These are phyloP conservation scores for Soucietia sequanensis DNA, from an alignment of 805 yeast genomes.

Conservation along the genomic window DNA sequence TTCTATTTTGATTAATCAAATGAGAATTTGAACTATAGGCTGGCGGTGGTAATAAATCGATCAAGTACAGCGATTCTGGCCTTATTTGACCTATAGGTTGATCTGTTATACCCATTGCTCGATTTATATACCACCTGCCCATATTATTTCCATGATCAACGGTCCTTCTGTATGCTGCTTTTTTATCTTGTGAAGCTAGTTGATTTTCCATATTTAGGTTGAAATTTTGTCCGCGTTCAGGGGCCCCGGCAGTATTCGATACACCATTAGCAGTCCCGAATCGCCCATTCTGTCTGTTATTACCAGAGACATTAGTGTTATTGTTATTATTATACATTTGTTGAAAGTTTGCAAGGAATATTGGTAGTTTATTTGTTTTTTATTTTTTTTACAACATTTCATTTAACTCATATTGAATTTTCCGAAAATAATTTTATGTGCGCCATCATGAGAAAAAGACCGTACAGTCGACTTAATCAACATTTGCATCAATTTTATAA, in stretches of 20 bases:
- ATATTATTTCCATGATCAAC: conserved; percentile 76
- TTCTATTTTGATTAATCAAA: conserved; percentile 20
- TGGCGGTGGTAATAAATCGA: conserved; percentile 63
- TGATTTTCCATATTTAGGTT: conserved; percentile 42
- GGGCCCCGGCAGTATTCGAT: neutral
- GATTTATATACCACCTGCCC: conserved; percentile 57
- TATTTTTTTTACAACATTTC: too few species aligned
- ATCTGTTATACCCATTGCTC: conserved; percentile 44
- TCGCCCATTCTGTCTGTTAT: too few species aligned
- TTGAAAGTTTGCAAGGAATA: too few species aligned
- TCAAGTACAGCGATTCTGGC: conserved; percentile 66
- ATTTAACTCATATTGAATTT: too few species aligned
- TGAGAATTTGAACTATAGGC: conserved; percentile 47
- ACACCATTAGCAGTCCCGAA: too few species aligned
- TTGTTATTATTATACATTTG: too few species aligned
- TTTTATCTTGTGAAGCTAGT: conserved; percentile 47
- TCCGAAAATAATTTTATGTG: too few species aligned
- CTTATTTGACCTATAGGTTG: conserved; percentile 53
- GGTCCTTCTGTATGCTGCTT: conserved; percentile 61
- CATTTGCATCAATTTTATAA: too few species aligned
- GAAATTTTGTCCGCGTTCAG: neutral
- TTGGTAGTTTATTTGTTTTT: too few species aligned
- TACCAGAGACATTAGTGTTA: too few species aligned
- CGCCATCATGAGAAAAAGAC: too few species aligned
- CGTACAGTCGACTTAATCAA: too few species aligned